phyloP scores from a whole-genome alignment of 2,329 filamentous ascomycete genomes.

The Aspergillus proliferans region DNA sequence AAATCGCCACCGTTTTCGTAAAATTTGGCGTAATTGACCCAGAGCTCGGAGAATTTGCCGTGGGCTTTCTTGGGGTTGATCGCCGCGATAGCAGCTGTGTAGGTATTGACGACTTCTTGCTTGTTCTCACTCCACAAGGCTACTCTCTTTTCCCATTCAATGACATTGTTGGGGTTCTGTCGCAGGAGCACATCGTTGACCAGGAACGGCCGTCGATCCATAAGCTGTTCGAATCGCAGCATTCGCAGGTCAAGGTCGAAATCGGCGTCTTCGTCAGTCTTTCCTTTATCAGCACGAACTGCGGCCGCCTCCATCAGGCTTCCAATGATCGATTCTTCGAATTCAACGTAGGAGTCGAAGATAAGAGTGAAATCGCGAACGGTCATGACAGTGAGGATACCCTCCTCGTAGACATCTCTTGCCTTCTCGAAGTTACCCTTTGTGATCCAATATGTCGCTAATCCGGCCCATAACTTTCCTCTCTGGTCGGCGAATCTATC shows the following conservation, averaged over 20 bases:
- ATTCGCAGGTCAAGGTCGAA: slow-evolving; percentile 93
- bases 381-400: slow-evolving; percentile 96
- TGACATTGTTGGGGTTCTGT: slow-evolving; percentile 93
- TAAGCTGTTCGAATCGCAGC: slow-evolving; percentile 95
- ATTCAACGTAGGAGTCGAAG: slow-evolving; percentile 94
- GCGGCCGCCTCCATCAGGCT: slow-evolving; percentile 85
- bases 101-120: slow-evolving; percentile 83
- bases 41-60: slow-evolving; percentile 88
- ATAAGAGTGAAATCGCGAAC: slow-evolving; percentile 94
- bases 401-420: slow-evolving; percentile 90
- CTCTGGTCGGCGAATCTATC: slow-evolving; percentile 85
- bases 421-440: slow-evolving; percentile 88
- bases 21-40: slow-evolving; percentile 95
- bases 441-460: slow-evolving; percentile 95
- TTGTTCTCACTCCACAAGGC: slow-evolving; percentile 92
- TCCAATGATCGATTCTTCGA: slow-evolving; percentile 91
- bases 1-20: slow-evolving; percentile 86
- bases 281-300: slow-evolving; percentile 68
- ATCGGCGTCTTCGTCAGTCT: slow-evolving; percentile 74
- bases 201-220: slow-evolving; percentile 93
- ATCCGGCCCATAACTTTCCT: slow-evolving; percentile 87
- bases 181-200: slow-evolving; percentile 92
- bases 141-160: slow-evolving; percentile 97
- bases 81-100: slow-evolving; percentile 86
- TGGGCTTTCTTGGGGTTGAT: slow-evolving; percentile 92